A percentile compares a stretch with the other conserved stretches of the same genome.
Conservation (phyloP, 805 yeast species). For the Metschnikowia shivogae region DNA sequence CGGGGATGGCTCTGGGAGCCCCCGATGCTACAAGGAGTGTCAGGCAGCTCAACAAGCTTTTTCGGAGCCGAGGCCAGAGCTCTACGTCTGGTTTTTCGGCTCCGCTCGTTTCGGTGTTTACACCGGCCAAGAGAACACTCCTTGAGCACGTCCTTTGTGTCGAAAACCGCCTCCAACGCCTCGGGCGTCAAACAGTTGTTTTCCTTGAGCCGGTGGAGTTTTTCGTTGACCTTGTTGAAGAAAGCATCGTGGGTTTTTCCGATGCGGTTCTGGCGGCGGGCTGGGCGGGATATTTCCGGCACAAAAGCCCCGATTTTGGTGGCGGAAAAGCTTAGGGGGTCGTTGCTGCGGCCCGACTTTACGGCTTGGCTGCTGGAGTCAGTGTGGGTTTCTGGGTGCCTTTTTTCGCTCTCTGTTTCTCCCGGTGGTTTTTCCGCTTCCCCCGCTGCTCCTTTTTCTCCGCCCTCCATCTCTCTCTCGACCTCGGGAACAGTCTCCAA, state of each 20-base stretch:
- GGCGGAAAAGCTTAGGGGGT: too few relatives aligned
- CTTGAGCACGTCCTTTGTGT: conserved; percentile 27
- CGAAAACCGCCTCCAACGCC: conserved; percentile 26
- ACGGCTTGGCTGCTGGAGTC: too few relatives aligned
- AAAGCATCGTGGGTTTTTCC: conserved; percentile 1
- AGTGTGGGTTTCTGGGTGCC: too few relatives aligned
- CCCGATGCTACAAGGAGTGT: too few relatives aligned
- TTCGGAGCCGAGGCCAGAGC: background rate
- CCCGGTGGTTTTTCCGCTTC: background rate
- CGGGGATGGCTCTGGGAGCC: too few relatives aligned
- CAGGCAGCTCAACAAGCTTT: background rate
- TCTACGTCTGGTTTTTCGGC: background rate
- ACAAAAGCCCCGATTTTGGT: background rate
- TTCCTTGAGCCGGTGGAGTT: conserved; percentile 16
- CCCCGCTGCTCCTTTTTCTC: background rate
- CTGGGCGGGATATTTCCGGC: background rate
- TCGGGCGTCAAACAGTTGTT: conserved; percentile 21
- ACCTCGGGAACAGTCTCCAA: background rate
- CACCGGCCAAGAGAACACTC: conserved; percentile 10
- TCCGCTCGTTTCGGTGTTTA: background rate
- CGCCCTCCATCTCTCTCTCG: background rate
- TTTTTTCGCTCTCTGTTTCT: background rate
- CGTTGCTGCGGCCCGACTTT: too few relatives aligned
- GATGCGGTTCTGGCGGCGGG: background rate
- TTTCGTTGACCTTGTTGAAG: conserved; percentile 15